Base-by-base conservation (phyloP, 257 asterid genomes). In the Ehretia macrophylla region DNA sequence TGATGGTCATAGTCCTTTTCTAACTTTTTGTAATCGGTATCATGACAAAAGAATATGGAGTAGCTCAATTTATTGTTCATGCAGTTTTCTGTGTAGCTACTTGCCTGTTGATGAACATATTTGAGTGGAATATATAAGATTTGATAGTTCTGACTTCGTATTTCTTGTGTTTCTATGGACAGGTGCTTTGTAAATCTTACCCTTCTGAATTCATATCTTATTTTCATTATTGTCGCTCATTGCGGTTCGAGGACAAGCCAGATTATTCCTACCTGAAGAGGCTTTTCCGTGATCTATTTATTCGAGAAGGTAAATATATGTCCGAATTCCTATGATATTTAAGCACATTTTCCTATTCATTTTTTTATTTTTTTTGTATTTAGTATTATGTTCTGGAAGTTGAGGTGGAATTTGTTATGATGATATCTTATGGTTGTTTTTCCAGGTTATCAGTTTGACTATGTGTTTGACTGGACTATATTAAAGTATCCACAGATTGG, bases 151-250 rank as follows among this genome's bases (percentile, higher is more conserved):
- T 27, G 6, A 27, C 6, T 27, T 27, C n/a, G n/a, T n/a, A n/a
- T n/a, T n/a, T n/a, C 52, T 16, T 50, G 27, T 27, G 35, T 53
- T 20, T 19, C 54, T 21, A 27, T 27, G 3, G 35, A 27, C 35
- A 88, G 98, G 95, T 82, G 79, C 93, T 92, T 45, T 92, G 98
- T 79, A 88, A 83, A 86, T 81, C 93, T 54, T 75, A 79, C 78
- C 89, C 98, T 32, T 79, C 95, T 13, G 98, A 92, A 76, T 88
- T 88, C 82, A 79, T 76, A 59, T 88, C 95, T 46, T 92, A 82
- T 62, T 92, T 88, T 38, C 97, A 92, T 73, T 88, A 92, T 60
- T 92, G 98, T 59, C 97, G 95, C 58, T 92, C 98, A 14, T 72
- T 88, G 75, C 83, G 94, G 51, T 89, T 89, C 52, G 95, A 86